Evolutionary conservation across 441 rosid species (phyloP), one percentile per base, ranked within the genome.

Genomic region (Pelargonium citronellum): DNA sequence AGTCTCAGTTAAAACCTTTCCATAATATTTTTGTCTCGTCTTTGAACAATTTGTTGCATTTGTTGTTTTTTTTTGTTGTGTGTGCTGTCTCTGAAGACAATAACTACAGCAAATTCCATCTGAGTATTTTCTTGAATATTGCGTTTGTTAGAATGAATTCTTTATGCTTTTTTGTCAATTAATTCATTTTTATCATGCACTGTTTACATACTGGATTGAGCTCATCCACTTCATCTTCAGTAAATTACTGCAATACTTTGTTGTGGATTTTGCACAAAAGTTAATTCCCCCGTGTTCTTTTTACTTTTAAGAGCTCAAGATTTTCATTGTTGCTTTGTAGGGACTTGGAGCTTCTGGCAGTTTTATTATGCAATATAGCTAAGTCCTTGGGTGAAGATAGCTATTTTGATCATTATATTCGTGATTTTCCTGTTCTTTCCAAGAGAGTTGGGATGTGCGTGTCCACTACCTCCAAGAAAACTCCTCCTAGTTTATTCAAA

Each of bases 381-480:
- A 84, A 83, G 77, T 84, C 73, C 79, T 84, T 95, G 88, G 91
- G 89, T 39, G 90, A 87, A 77, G 87, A 82, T 70, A 84, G 87
- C 83, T 92, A 84, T 80, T 66, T 89, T 74, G 99, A 95, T 83
- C 88, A 95, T 82, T 95, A 92, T 78, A 77, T 85, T 75, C 99
- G 98, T 71, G 99, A 95, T 83, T 92, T 95, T 82, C 98, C 99
- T 70, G 64, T 74, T 72, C 90, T 92, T 67, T 74, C 83, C 73
- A 77, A 79, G 85, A 69, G 74, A 67, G 43, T 79, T 69, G 86
- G 87, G 72, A 69, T 9, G 61, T 77, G 71, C 78, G 66, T 73
- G 64, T 73, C 76, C 57, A 70, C 85, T 65, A 78, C 79, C 55
- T 81, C 89, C 62, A 15, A 64, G 73, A 91, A 80, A 81, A 79